Evolutionary conservation across 2,329 filamentous ascomycete species (phyloP).

Genomic region (Truncatella angustata): DNA sequence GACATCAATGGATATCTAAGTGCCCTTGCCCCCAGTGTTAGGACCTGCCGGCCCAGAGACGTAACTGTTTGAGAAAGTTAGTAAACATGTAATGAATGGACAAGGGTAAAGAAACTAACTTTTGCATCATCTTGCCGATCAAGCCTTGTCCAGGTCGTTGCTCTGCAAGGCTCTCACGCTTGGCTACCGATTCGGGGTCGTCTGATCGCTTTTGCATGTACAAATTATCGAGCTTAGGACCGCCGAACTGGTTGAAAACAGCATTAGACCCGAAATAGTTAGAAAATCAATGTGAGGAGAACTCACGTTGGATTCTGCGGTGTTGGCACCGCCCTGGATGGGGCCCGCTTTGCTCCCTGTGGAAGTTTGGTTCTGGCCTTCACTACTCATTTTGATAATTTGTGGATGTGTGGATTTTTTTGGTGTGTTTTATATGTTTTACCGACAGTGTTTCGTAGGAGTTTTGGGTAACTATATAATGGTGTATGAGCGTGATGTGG

Average conservation of each 20-base stretch:
- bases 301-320: background rate
- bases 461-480: too few relatives aligned
- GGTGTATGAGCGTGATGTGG: too few relatives aligned
- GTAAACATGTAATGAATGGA: background rate
- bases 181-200: background rate
- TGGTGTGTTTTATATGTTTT: too few relatives aligned
- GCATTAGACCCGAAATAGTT: background rate
- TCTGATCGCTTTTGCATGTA: slow-evolving; percentile 3
- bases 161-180: slow-evolving; percentile 1
- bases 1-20: too few relatives aligned
- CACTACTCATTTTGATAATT: background rate
- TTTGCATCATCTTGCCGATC: background rate
- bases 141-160: background rate
- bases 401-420: too few relatives aligned
- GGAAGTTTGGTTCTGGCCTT: background rate
- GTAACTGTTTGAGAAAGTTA: background rate
- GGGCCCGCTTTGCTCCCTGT: background rate
- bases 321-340: background rate
- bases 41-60: background rate
- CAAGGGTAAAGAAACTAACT: background rate
- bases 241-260: background rate
- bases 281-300: background rate
- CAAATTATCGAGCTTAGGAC: slow-evolving; percentile 1
- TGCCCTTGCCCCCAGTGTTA: background rate
- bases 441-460: too few relatives aligned